Percentiles rank a stretch among this genome's conserved stretches.
Evolutionary conservation across 2,329 filamentous ascomycete genomes (phyloP).

Genomic region (Fusarium humuli): DNA sequence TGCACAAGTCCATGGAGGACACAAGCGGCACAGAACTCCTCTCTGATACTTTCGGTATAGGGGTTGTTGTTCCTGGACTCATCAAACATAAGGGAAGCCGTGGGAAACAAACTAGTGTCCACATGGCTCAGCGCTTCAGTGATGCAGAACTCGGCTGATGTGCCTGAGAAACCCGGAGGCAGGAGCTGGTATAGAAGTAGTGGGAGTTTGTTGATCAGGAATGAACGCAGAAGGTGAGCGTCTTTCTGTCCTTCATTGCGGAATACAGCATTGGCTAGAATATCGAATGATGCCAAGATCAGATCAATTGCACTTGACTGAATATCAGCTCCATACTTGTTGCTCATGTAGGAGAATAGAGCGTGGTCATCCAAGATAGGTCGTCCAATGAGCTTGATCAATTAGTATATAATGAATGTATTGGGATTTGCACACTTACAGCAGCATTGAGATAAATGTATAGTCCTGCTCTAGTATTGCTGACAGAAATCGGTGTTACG

Average conservation of each 20-base stretch:
- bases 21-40: constrained; percentile 90
- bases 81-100: constrained; percentile 69
- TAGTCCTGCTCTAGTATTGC: constrained; percentile 82
- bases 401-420: constrained; percentile 6
- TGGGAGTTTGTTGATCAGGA: constrained; percentile 78
- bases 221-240: constrained; percentile 84
- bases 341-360: constrained; percentile 83
- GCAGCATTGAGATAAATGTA: constrained; percentile 88
- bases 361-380: constrained; percentile 85
- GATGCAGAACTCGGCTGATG: constrained; percentile 78
- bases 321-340: constrained; percentile 84
- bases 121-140: constrained; percentile 80
- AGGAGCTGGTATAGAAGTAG: constrained; percentile 65
- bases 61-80: constrained; percentile 68
- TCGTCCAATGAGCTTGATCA: constrained; percentile 76
- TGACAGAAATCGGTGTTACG: constrained; percentile 73
- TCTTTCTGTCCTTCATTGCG: constrained; percentile 66
- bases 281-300: constrained; percentile 88
- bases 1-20: constrained; percentile 87
- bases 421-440: constrained; percentile 60
- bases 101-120: constrained; percentile 80
- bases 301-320: constrained; percentile 84
- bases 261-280: constrained; percentile 87
- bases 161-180: constrained; percentile 77
- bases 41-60: constrained; percentile 68